phyloP scores from a whole-genome alignment of 768 basidiomycete genomes.

The Tulasnella sp. region DNA sequence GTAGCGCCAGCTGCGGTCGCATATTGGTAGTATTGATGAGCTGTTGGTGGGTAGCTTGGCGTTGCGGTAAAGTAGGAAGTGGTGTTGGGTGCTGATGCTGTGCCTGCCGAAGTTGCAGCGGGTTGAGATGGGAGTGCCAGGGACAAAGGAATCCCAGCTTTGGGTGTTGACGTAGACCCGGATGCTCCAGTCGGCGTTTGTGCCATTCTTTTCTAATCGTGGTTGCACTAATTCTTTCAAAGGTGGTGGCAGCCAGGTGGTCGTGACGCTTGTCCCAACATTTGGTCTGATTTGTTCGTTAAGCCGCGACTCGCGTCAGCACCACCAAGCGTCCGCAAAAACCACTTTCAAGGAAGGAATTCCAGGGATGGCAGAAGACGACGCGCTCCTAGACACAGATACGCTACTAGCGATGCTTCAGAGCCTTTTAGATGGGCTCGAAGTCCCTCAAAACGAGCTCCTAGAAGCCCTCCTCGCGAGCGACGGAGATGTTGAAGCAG shows the following conservation, averaged over 20 bases:
- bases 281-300: neutral
- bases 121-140: slow-evolving; percentile 22
- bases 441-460: slow-evolving; percentile 43
- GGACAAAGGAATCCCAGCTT: neutral
- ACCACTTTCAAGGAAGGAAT: neutral
- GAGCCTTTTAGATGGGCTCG: slow-evolving; percentile 48
- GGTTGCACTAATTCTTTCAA: neutral
- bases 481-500: slow-evolving; percentile 56
- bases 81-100: neutral
- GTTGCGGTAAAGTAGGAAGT: neutral
- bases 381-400: slow-evolving; percentile 52
- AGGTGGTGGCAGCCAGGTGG: neutral
- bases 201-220: neutral
- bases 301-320: neutral
- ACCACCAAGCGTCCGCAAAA: neutral
- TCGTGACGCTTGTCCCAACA: neutral
- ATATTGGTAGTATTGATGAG: slow-evolving; percentile 10
- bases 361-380: neutral
- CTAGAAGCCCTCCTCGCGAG: slow-evolving; percentile 57
- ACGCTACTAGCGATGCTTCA: slow-evolving; percentile 62
- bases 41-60: neutral
- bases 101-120: neutral
- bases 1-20: slow-evolving; percentile 2
- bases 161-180: neutral
- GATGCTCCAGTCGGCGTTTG: neutral